Conservation (phyloP, 148 eudicot genomes). For the Fagopyrum homotropicum region DNA sequence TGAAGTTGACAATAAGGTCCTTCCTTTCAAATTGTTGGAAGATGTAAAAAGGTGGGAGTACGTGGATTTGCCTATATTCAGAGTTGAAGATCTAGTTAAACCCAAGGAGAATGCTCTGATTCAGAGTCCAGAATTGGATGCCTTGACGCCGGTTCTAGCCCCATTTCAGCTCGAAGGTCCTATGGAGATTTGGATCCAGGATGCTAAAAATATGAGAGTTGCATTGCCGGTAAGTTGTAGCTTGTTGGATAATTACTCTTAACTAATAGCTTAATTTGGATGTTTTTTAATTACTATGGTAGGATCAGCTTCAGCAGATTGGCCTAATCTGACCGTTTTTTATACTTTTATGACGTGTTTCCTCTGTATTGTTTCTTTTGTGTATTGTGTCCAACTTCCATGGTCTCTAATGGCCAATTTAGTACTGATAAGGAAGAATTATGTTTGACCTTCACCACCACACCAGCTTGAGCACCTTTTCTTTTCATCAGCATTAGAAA, state of each 20-base stretch:
- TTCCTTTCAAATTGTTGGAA: slow-evolving; percentile 79
- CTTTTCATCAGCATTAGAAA: no score
- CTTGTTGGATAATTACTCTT: not conserved
- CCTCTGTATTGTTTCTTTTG: not conserved
- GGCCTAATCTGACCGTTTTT: not conserved
- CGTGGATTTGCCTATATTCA: slow-evolving; percentile 83
- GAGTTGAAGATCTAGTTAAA: slow-evolving; percentile 31
- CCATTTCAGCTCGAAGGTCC: slow-evolving; percentile 96
- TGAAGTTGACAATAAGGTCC: slow-evolving; percentile 72
- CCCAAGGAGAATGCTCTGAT: slow-evolving; percentile 49
- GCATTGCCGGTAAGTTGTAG: slow-evolving; percentile 53
- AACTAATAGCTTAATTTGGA: not conserved
- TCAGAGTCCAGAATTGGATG: slow-evolving; percentile 27
- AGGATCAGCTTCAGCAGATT: not conserved
- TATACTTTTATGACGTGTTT: not conserved
- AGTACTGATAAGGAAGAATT: no score
- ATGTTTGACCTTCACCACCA: no score
- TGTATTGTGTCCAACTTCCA: not conserved
- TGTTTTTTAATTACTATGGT: not conserved
- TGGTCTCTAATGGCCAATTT: not conserved
- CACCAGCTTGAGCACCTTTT: no score
- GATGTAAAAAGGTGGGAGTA: slow-evolving; percentile 85
- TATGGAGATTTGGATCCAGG: slow-evolving; percentile 92
- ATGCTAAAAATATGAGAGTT: slow-evolving; percentile 67
- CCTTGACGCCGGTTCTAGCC: slow-evolving; percentile 55